Evolutionary conservation across 2,329 filamentous ascomycete genomes (phyloP), one percentile per base, ranked within the genome.

Genomic region (Botrytis byssoidea): DNA sequence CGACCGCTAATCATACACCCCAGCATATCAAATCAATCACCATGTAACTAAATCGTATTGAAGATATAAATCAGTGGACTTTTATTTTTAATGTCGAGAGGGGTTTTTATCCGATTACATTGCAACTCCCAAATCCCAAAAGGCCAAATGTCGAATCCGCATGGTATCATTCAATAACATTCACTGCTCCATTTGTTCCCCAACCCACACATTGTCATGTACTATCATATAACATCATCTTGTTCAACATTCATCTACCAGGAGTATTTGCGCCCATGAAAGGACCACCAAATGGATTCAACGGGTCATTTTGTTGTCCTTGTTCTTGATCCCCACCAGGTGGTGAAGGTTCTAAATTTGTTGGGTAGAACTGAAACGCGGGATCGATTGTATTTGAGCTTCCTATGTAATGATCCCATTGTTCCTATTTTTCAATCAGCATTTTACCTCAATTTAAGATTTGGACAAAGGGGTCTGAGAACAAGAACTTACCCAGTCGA

Each of bases 401-500:
- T 80, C 92, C 90, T 66, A 92, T 88, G 77, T 91, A 92, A 10
- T 86, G 88, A 79, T 92, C 90, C 90, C 90, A 92, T 42, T 89
- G 89, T 75, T 91, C 88, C 89, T 91, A 76, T 76, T 44, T 65
- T 68, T 71, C 59, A 25, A 32, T 71, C 22, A 65, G 57, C 18
- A 57, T 46, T 37, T n/a, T 29, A 37, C 3, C 6, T 29, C 29
- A 25, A 40, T n/a, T 9, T 51, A 48, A 35, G 29, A 12, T 51
- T 32, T 5, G 29, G 32, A 20, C 18, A 35, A 5, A 51, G n/a
- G 67, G 57, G 72, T 29, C n/a, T n/a, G 63, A 32, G 55, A 74
- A n/a, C 42, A 73, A 37, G 14, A 60, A 69, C 87, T 81, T 85
- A 92, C 90, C 89, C 89, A 91, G 75, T 90, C 88, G 75, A 91